Conservation (phyloP, 139 green algal genomes). For the Mesostigma viride region DNA sequence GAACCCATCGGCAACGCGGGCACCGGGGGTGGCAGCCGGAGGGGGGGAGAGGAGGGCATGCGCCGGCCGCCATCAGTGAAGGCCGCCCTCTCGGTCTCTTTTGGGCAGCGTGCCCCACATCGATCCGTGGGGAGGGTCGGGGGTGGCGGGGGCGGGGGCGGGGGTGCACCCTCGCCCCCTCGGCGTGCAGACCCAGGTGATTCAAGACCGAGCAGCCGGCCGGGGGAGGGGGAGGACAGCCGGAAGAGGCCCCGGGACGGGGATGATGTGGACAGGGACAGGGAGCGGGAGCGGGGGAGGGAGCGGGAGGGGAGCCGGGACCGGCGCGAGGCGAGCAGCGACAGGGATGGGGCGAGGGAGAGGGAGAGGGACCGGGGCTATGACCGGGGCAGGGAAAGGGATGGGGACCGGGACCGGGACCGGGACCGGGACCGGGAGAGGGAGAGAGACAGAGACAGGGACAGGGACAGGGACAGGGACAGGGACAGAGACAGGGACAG, state of each 20-base stretch:
- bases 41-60: slow-evolving; percentile 55
- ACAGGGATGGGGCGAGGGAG: slow-evolving; percentile 7
- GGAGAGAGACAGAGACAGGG: not conserved
- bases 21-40: slow-evolving; percentile 51
- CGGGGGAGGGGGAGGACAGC: too few species aligned
- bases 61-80: slow-evolving; percentile 79
- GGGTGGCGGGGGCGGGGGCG: too few species aligned
- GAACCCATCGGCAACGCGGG: slow-evolving; percentile 66
- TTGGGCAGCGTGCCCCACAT: slow-evolving; percentile 76
- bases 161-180: too few species aligned
- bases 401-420: slow-evolving; percentile 1
- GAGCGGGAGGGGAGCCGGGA: not conserved
- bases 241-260: too few species aligned
- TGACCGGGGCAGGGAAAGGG: not conserved
- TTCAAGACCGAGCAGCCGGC: too few species aligned
- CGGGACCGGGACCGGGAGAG: slow-evolving; percentile 15
- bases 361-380: slow-evolving; percentile 16
- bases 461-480: slow-evolving; percentile 9
- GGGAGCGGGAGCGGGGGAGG: not conserved
- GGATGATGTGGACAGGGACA: slow-evolving; percentile 1
- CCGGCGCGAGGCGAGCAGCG: not conserved
- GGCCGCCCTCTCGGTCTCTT: slow-evolving; percentile 73
- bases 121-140: too few species aligned
- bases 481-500: too few species aligned
- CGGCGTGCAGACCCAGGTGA: too few species aligned